Conservation (phyloP, 352 stramenopile species). For the Phytophthora parvispora region DNA sequence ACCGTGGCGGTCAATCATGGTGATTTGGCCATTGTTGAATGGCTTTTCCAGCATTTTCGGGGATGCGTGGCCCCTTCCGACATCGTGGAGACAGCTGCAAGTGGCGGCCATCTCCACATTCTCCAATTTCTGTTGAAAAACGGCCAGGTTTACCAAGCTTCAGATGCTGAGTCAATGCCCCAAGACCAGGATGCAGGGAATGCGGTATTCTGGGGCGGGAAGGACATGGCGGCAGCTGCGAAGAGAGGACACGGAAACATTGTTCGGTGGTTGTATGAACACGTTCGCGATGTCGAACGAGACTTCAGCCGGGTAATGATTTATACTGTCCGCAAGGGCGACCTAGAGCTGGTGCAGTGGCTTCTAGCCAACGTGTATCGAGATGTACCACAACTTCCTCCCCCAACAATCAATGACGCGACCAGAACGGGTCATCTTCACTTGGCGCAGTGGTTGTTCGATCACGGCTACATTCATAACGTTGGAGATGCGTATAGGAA, state of each 20-base stretch:
- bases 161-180: background rate
- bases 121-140: conserved; percentile 24
- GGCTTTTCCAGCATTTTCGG: conserved; percentile 33
- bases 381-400: conserved; percentile 19
- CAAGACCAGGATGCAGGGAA: conserved; percentile 11
- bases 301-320: conserved; percentile 23
- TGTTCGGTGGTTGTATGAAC: conserved; percentile 30
- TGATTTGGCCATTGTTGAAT: conserved; percentile 16
- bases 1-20: conserved; percentile 10
- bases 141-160: background rate
- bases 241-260: conserved; percentile 27
- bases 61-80: conserved; percentile 9
- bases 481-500: conserved; percentile 31
- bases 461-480: conserved; percentile 31
- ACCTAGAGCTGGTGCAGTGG: conserved; percentile 35
- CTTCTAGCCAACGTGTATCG: conserved; percentile 30
- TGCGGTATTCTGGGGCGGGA: conserved; percentile 20
- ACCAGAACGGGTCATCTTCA: conserved; percentile 28
- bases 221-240: conserved; percentile 23
- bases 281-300: conserved; percentile 15
- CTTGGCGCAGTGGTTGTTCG: conserved; percentile 32
- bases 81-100: conserved; percentile 14
- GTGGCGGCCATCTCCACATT: conserved; percentile 18
- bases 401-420: conserved; percentile 34
- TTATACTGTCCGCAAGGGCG: conserved; percentile 30